A percentile compares a stretch with the other conserved stretches of the same genome.
Conservation (phyloP, 208 protist species). For the Phytomonas serpens region DNA sequence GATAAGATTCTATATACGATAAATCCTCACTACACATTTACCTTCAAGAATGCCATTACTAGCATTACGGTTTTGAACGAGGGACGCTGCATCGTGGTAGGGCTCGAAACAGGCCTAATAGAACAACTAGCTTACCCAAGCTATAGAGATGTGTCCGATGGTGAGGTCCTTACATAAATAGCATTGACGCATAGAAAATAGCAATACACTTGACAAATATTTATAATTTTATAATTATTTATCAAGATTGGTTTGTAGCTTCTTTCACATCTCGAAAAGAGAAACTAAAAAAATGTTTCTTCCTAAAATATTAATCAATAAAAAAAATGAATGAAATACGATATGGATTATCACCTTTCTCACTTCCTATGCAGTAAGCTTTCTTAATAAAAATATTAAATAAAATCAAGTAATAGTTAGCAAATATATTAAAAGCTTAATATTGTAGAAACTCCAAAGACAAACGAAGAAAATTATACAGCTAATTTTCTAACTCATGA, state of each 20-base stretch:
- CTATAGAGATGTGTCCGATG: neutral
- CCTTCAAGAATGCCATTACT: neutral
- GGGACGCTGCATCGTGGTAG: neutral
- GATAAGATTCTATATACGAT: neutral
- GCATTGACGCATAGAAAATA: neutral
- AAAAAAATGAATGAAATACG: constrained; percentile 1
- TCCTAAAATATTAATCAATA: constrained; percentile 8
- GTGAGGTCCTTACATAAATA: neutral
- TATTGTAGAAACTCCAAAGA: too few relatives aligned
- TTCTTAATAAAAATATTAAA: neutral
- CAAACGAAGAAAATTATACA: constrained; percentile 5
- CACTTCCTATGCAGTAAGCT: constrained; percentile 1
- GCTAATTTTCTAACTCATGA: neutral
- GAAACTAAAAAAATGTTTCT: constrained; percentile 3
- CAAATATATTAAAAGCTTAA: constrained; percentile 6
- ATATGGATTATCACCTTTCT: constrained; percentile 4
- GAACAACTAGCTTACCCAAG: neutral
- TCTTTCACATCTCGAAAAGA: neutral
- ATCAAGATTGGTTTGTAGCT: neutral
- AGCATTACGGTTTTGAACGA: neutral
- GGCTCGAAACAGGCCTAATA: neutral
- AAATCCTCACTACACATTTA: neutral
- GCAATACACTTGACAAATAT: neutral
- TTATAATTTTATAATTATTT: neutral
- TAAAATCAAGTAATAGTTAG: constrained; percentile 5